Base-by-base conservation (phyloP, 257 asterid genomes). In the Lavandula angustifolia region DNA sequence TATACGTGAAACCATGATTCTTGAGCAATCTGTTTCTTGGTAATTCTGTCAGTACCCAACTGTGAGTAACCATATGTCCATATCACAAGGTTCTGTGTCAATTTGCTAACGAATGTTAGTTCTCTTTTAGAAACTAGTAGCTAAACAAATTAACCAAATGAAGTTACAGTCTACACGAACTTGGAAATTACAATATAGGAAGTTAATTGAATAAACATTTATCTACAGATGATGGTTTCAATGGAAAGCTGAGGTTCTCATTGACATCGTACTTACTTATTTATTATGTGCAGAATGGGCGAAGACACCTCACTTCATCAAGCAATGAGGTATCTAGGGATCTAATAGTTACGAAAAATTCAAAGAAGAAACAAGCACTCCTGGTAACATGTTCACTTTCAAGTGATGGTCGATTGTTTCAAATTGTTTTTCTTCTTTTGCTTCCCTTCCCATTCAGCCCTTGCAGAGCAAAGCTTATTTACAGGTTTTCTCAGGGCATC, bases 301-400 rank as follows among this genome's bases (percentile, higher is more conserved):
- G 96, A 66, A 88, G 99, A 63, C 90, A 87, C 77, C 94, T 94
- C 63, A 88, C 85, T 58, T 94, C 96, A 27, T 90, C 99, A 78
- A 86, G 86, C 85, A 90, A 86, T 78, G 99, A 94, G 81, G 96
- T 94, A 35, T 94, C 97, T 38, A 90, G 99, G 82, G 99, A 94
- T 82, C 95, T 94, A 59, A 62, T 94, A 6, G 99, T 90, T 53
- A 85, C 89, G 4, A 82, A 74, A 67, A 81, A 66, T 81, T 94
- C 99, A 35, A 88, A 75, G 79, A 94, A 79, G 92, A 94, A 94
- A 74, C 98, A 88, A 80, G 90, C 91, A 12, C 85, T 94, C 70
- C 84, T 84, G 99, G 99, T 94, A 90, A 68, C 60, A 49, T 59
- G 47, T 66, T 55, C 54, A 43, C 70, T 64, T 63, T 71, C 61